These are phyloP conservation scores for Xylariaceae sp. DNA, from an alignment of 2,329 filamentous ascomycete genomes.

Conservation along the genomic window DNA sequence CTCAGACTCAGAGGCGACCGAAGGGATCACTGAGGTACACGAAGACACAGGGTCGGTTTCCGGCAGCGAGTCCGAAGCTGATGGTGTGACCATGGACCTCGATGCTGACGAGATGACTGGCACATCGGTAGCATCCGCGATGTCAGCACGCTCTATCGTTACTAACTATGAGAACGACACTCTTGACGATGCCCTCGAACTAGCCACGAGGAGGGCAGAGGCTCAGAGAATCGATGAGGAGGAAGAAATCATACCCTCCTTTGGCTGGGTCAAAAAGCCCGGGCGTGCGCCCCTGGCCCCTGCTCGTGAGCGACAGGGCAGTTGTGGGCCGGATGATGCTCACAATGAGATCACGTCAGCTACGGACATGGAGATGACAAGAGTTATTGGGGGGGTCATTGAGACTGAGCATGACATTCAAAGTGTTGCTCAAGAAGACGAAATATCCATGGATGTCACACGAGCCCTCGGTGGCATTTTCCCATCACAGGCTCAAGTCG, in stretches of 20 bases:
- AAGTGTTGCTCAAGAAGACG: slow-evolving; percentile 50
- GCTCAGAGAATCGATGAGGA: slow-evolving; percentile 62
- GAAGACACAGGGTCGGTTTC: slow-evolving; percentile 40
- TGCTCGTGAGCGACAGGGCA: slow-evolving; percentile 42
- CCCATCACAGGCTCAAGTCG: slow-evolving; percentile 33
- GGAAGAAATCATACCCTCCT: slow-evolving; percentile 69
- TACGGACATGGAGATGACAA: slow-evolving; percentile 53
- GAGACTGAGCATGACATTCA: slow-evolving; percentile 31
- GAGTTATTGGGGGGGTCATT: slow-evolving; percentile 50
- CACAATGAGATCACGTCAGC: slow-evolving; percentile 36
- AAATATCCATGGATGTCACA: slow-evolving; percentile 94
- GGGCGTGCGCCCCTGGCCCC: slow-evolving; percentile 27
- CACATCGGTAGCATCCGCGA: slow-evolving; percentile 58
- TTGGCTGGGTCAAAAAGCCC: slow-evolving; percentile 65
- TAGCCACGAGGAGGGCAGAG: slow-evolving; percentile 70
- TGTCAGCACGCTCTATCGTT: slow-evolving; percentile 45
- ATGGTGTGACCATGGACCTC: slow-evolving; percentile 72
- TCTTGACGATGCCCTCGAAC: slow-evolving; percentile 70
- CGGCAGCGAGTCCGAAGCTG: slow-evolving; percentile 56
- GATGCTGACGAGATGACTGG: slow-evolving; percentile 73
- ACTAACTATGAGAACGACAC: slow-evolving; percentile 64
- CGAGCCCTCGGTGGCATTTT: slow-evolving; percentile 76
- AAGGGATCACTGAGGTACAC: slow-evolving; percentile 50
- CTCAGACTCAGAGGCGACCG: slow-evolving; percentile 54
- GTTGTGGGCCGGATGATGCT: slow-evolving; percentile 19